Percentiles rank a stretch among this genome's conserved stretches.
Conservation (phyloP, 805 yeast species). For the Candida alai region DNA sequence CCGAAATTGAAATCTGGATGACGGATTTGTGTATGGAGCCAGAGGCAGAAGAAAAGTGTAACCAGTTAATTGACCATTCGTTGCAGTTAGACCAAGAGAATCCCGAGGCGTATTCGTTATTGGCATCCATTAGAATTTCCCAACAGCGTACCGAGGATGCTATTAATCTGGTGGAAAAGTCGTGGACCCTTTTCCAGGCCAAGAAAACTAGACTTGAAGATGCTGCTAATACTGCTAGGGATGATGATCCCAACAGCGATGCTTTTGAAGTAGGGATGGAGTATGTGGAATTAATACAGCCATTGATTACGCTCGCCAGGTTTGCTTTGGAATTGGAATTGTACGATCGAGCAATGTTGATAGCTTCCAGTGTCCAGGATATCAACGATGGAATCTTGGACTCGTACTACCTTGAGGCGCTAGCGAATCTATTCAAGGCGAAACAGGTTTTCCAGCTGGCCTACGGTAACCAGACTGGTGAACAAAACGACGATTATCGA, state of each 20-base stretch:
- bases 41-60: conserved; percentile 80
- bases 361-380: conserved; percentile 64
- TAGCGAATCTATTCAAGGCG: conserved; percentile 54
- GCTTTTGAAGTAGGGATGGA: conserved; percentile 45
- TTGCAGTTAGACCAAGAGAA: conserved; percentile 55
- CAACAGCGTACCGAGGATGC: conserved; percentile 80
- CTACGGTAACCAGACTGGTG: conserved; percentile 3
- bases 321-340: conserved; percentile 74
- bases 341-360: conserved; percentile 62
- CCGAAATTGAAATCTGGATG: conserved; percentile 95
- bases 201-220: conserved; percentile 50
- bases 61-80: conserved; percentile 62
- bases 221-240: conserved; percentile 20
- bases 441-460: too few relatives aligned
- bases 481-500: conserved; percentile 35
- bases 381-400: conserved; percentile 85
- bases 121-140: conserved; percentile 85
- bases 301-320: conserved; percentile 67
- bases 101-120: conserved; percentile 77
- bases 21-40: conserved; percentile 94
- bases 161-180: conserved; percentile 52
- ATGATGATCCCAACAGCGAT: conserved; percentile 30
- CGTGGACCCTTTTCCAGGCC: conserved; percentile 67
- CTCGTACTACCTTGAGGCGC: conserved; percentile 76
- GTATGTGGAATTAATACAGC: conserved; percentile 66